Conservation (phyloP, 1,139 yeast species). For the Blastobotrys arbuscula region DNA sequence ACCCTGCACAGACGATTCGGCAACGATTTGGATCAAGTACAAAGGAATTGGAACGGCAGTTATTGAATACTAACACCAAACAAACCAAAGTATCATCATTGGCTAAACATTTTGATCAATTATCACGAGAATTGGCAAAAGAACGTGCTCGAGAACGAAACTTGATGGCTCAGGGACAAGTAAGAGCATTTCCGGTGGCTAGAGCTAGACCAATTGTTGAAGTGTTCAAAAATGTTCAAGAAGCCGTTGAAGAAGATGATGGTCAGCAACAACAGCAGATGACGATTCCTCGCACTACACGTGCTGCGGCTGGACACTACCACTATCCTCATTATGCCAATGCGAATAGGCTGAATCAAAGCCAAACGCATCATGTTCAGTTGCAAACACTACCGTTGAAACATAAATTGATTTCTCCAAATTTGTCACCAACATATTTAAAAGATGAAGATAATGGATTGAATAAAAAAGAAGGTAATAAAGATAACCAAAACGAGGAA, state of each 20-base stretch:
- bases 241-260: conserved; percentile 53
- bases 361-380: neutral
- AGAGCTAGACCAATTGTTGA: conserved; percentile 86
- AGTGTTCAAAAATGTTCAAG: conserved; percentile 81
- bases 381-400: neutral
- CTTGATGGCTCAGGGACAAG: conserved; percentile 55
- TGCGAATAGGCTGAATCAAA: too few species aligned
- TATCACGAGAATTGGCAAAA: conserved; percentile 78
- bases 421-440: neutral
- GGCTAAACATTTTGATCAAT: conserved; percentile 63
- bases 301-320: neutral
- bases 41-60: conserved; percentile 30
- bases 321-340: neutral
- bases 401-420: neutral
- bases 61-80: conserved; percentile 19
- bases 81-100: conserved; percentile 34
- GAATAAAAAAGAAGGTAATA: neutral
- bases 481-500: neutral
- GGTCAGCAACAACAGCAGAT: neutral
- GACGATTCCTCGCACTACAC: neutral
- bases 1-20: conserved; percentile 20
- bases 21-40: conserved; percentile 27
- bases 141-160: conserved; percentile 78
- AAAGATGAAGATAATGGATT: neutral
- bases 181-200: conserved; percentile 69